phyloP scores from a whole-genome alignment of 2,329 filamentous ascomycete genomes.

The Zymoseptoria ardabiliae region DNA sequence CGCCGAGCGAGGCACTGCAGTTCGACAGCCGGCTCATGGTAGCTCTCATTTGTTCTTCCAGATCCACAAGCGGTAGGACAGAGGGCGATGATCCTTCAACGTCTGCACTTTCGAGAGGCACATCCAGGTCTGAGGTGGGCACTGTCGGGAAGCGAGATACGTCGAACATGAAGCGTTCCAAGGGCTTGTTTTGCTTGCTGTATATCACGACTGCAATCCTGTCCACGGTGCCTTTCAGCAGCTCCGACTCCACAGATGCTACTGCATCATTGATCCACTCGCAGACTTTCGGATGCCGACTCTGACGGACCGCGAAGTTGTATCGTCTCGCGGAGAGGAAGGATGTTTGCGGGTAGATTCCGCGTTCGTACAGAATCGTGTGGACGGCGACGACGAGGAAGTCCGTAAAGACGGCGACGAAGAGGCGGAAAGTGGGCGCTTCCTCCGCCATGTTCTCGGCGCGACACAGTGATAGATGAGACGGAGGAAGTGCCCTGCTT shows the following conservation, averaged over 20 bases:
- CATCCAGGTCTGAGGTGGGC: slow-evolving; percentile 39
- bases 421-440: slow-evolving; percentile 41
- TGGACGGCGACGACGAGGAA: slow-evolving; percentile 81
- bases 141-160: slow-evolving; percentile 50
- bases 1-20: slow-evolving; percentile 49
- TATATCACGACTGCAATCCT: slow-evolving; percentile 52
- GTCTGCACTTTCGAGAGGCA: slow-evolving; percentile 40
- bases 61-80: slow-evolving; percentile 39
- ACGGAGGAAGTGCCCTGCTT: not conserved
- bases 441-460: slow-evolving; percentile 16
- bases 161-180: slow-evolving; percentile 56
- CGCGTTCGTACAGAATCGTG: slow-evolving; percentile 75
- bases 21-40: slow-evolving; percentile 57
- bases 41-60: slow-evolving; percentile 66
- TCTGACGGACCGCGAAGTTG: slow-evolving; percentile 78
- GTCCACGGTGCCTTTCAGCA: slow-evolving; percentile 53
- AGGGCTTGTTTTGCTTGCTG: slow-evolving; percentile 44
- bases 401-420: slow-evolving; percentile 64
- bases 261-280: slow-evolving; percentile 79
- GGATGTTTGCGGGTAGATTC: slow-evolving; percentile 67
- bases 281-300: slow-evolving; percentile 77
- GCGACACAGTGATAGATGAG: not conserved
- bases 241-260: slow-evolving; percentile 60
- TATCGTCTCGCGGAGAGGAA: slow-evolving; percentile 76
- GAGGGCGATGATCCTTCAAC: slow-evolving; percentile 16